Evolutionary conservation across 805 yeast species (phyloP), one percentile per base, ranked within the genome.

Genomic region (Spathaspora gorwiae): DNA sequence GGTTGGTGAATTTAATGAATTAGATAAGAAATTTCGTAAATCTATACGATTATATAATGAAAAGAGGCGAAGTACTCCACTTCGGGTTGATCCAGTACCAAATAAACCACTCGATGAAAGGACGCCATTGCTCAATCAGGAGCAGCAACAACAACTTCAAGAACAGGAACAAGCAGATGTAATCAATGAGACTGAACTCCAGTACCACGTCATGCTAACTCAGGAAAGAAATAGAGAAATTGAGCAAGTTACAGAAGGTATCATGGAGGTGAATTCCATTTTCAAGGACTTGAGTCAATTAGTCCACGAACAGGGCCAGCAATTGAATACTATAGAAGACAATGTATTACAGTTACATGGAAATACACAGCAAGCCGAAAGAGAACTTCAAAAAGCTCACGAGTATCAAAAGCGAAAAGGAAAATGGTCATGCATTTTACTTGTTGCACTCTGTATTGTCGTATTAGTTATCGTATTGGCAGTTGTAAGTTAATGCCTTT

Each of bases 271-370:
- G 36, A 90, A 90, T 61, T 75, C 89, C 8, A 90, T 90, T 4
- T 90, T 89, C 61, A 81, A 81, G 52, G 96, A 90, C 55, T 64
- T 90, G 46, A 89, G 90, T 12, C 76, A 80, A 34, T 67, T 90
- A 54, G 94, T 90, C 2, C 72, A 76, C 43, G 90, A 88, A 61
- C 97, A 90, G 60, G 96, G 96, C 6, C 82, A 78, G 29, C 90
- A 87, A 53, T 75, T 90, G 13, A 95, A 89, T 57, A 80, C 90
- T 0, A 80, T 90, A 13, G 97, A 89, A 58, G 88, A 84, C 49
- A 89, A 89, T 62, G 72, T 90, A 38, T 65, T 81, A 26, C 79
- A 76, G 39, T 69, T 84, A 48, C 79, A 83, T 6, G 75, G 70
- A 19, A 84, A 87, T 55, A 77, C 87, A 6, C 83, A 81, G 45